These are phyloP conservation scores for Diplodia intermedia DNA, from an alignment of 2,329 filamentous ascomycete genomes.

Conservation along the genomic window DNA sequence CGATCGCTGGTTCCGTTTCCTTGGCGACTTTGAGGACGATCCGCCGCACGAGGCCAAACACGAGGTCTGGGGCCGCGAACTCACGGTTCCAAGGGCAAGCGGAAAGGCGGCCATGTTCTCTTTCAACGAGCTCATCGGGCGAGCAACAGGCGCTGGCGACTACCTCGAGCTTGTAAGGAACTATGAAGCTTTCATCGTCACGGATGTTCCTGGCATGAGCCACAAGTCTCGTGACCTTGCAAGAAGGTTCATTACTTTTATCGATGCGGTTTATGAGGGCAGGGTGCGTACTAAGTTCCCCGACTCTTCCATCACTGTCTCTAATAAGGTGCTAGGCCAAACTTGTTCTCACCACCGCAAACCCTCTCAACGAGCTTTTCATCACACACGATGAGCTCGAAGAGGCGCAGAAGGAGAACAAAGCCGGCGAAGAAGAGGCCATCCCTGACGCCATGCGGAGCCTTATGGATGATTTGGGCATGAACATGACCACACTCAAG, in stretches of 20 bases:
- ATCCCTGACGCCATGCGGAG: slow-evolving; percentile 75
- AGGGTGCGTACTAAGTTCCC: slow-evolving; percentile 51
- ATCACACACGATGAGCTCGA: slow-evolving; percentile 48
- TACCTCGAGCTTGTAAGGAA: slow-evolving; percentile 89
- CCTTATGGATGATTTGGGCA: slow-evolving; percentile 85
- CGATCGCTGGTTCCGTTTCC: slow-evolving; percentile 93
- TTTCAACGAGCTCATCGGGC: slow-evolving; percentile 89
- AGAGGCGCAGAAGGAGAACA: slow-evolving; percentile 52
- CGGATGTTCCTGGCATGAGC: slow-evolving; percentile 91
- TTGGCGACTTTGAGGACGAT: slow-evolving; percentile 79
- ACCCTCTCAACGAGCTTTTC: slow-evolving; percentile 67
- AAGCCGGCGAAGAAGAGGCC: slow-evolving; percentile 54
- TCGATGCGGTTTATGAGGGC: slow-evolving; percentile 92
- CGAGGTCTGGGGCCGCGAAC: slow-evolving; percentile 89
- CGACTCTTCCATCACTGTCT: background rate
- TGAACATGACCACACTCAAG: slow-evolving; percentile 85
- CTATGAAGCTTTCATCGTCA: slow-evolving; percentile 92
- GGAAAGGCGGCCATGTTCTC: slow-evolving; percentile 89
- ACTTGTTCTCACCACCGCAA: slow-evolving; percentile 87
- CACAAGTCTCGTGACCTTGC: slow-evolving; percentile 85
- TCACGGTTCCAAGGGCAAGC: slow-evolving; percentile 84
- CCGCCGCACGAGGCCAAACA: slow-evolving; percentile 81
- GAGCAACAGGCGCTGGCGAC: slow-evolving; percentile 89
- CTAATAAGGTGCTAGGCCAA: slow-evolving; percentile 71
- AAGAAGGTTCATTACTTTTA: slow-evolving; percentile 93